Percentiles rank a stretch among this genome's conserved stretches.
Conservation (phyloP, 1,284 basidiomycete genomes). For the Xanthoconium separans region DNA sequence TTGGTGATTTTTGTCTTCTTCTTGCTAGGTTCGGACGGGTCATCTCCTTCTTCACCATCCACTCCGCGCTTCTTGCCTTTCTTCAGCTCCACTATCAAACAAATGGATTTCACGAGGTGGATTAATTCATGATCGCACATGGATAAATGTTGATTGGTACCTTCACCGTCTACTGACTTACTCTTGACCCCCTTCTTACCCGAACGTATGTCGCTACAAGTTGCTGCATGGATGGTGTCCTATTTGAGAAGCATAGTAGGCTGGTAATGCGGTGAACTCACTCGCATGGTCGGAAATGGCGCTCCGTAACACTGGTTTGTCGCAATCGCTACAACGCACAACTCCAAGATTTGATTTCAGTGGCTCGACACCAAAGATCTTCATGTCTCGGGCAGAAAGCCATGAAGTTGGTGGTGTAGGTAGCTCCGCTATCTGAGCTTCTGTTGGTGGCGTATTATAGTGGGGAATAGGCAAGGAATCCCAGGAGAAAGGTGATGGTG, state of each 20-base stretch:
- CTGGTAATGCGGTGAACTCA: conserved; percentile 36
- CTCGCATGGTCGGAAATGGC: conserved; percentile 76
- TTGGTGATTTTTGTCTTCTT: conserved; percentile 80
- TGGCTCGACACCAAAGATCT: conserved; percentile 77
- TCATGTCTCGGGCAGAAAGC: conserved; percentile 84
- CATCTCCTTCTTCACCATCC: conserved; percentile 60
- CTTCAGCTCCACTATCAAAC: conserved; percentile 28
- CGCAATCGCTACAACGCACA: conserved; percentile 76
- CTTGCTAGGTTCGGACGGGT: conserved; percentile 59
- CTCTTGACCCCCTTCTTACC: conserved; percentile 35
- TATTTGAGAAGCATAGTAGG: neutral
- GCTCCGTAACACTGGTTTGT: conserved; percentile 73
- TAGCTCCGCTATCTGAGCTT: conserved; percentile 39
- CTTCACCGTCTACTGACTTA: conserved; percentile 43
- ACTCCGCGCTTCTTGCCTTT: conserved; percentile 72
- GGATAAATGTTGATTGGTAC: conserved; percentile 31
- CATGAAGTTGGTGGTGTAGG: conserved; percentile 77
- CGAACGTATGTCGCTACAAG: conserved; percentile 33
- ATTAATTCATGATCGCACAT: conserved; percentile 13
- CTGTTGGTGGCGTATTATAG: conserved; percentile 22
- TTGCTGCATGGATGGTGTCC: conserved; percentile 21
- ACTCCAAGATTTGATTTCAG: conserved; percentile 68
- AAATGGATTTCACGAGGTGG: neutral
- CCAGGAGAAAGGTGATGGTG: conserved; percentile 56
- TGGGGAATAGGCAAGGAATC: conserved; percentile 43